These are phyloP conservation scores for Pleurotus giganteus DNA, from an alignment of 768 basidiomycete genomes.

Conservation along the genomic window DNA sequence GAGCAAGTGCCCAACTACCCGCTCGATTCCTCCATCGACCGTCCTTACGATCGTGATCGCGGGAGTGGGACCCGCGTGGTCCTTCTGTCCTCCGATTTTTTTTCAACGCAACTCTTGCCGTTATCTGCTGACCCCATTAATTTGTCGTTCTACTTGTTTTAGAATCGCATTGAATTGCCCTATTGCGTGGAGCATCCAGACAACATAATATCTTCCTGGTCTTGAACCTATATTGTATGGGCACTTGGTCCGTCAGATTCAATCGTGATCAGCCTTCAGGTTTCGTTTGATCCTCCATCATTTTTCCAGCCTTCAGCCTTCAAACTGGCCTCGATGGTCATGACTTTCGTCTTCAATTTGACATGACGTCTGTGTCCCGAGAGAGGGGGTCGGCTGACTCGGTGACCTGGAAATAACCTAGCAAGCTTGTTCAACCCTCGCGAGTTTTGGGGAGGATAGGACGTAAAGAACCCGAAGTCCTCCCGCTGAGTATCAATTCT, in stretches of 20 bases:
- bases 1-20: background rate
- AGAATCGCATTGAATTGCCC: too few species aligned
- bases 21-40: background rate
- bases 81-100: background rate
- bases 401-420: too few species aligned
- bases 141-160: too few species aligned
- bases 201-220: too few species aligned
- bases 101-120: background rate
- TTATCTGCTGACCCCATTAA: background rate
- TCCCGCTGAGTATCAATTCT: background rate
- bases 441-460: background rate
- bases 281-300: background rate
- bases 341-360: too few species aligned
- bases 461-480: background rate
- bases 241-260: too few species aligned
- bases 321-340: constrained; percentile 2
- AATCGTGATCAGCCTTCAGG: too few species aligned
- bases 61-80: background rate
- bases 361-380: too few species aligned
- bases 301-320: background rate
- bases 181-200: too few species aligned
- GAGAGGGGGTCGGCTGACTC: too few species aligned
- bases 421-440: too few species aligned
- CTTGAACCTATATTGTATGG: too few species aligned
- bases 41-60: constrained; percentile 3